A percentile compares a stretch with the other conserved stretches of the same genome.
These are phyloP conservation scores for Triticum urartu DNA, from an alignment of 176 grass and related monocot genomes.

Conservation along the genomic window DNA sequence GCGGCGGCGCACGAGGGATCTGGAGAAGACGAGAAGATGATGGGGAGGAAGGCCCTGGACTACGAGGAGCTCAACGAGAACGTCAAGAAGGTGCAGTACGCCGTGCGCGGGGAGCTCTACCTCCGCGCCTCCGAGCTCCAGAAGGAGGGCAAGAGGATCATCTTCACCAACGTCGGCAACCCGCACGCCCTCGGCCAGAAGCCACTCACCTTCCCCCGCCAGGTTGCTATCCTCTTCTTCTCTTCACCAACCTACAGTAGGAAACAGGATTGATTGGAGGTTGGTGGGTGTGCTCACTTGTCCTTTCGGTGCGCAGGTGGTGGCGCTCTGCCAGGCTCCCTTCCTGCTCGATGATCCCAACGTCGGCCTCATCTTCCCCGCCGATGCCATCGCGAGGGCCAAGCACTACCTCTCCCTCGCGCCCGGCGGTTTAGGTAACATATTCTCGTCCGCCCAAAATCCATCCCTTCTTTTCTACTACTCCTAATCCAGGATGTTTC, in stretches of 20 bases:
- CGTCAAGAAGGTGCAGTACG: conserved; percentile 87
- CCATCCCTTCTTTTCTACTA: neutral
- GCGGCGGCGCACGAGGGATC: neutral
- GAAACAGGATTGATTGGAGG: neutral
- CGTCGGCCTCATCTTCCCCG: conserved; percentile 88
- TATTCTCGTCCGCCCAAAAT: neutral
- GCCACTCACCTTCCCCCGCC: conserved; percentile 90
- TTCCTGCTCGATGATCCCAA: conserved; percentile 96
- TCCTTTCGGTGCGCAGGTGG: conserved; percentile 44
- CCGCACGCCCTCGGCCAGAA: conserved; percentile 98
- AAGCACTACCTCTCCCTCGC: conserved; percentile 91
- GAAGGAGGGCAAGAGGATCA: conserved; percentile 99
- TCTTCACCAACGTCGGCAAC: conserved; percentile 99
- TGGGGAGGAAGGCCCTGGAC: conserved; percentile 74
- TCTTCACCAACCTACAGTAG: too few species aligned
- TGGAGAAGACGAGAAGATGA: neutral
- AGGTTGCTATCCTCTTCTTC: conserved; percentile 31
- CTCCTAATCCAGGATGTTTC: neutral
- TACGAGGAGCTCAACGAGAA: conserved; percentile 96
- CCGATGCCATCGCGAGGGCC: conserved; percentile 87
- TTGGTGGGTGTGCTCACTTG: neutral
- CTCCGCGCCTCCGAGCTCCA: conserved; percentile 95
- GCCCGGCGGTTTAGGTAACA: conserved; percentile 80
- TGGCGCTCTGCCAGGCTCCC: conserved; percentile 95
- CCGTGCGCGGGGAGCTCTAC: conserved; percentile 97